phyloP scores from a whole-genome alignment of 2,329 filamentous ascomycete species.

The Aspergillus pseudoglaucus region DNA sequence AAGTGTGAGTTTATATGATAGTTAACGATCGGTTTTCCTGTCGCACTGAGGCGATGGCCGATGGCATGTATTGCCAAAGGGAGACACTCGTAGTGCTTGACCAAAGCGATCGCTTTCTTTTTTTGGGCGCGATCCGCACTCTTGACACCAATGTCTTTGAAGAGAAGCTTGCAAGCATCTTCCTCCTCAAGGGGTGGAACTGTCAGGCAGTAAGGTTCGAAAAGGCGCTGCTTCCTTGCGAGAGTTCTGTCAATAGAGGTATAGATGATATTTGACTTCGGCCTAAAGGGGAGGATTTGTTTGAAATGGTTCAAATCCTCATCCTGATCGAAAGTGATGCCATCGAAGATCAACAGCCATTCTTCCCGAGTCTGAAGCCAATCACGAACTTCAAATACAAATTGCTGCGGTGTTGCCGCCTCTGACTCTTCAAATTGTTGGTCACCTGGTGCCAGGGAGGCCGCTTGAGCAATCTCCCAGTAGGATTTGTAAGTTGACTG shows the following conservation, averaged over 20 bases:
- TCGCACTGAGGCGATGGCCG: constrained; percentile 55
- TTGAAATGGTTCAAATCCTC: constrained; percentile 46
- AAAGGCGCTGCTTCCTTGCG: constrained; percentile 50
- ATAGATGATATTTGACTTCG: constrained; percentile 59
- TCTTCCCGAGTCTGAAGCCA: constrained; percentile 58
- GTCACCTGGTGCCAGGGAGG: constrained; percentile 41
- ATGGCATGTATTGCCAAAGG: constrained; percentile 64
- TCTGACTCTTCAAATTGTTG: constrained; percentile 32
- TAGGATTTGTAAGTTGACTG: constrained; percentile 56
- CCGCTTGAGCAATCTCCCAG: constrained; percentile 59
- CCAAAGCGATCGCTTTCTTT: constrained; percentile 54
- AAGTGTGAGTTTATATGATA: constrained; percentile 53
- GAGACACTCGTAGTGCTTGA: constrained; percentile 57
- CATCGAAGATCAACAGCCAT: constrained; percentile 64
- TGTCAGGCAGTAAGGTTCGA: constrained; percentile 54
- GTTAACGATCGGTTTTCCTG: constrained; percentile 54
- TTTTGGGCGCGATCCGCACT: constrained; percentile 51
- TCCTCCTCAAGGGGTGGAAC: constrained; percentile 50
- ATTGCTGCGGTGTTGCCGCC: constrained; percentile 39
- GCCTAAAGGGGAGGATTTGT: constrained; percentile 58
- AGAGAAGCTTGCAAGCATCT: constrained; percentile 56
- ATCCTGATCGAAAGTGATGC: constrained; percentile 55
- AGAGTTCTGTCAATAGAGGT: constrained; percentile 59
- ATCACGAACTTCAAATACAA: constrained; percentile 51
- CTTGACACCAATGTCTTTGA: constrained; percentile 56